Percentiles rank a stretch among this genome's conserved stretches.
Evolutionary conservation across 495 filamentous ascomycete species (phyloP).

Genomic region (Hyaloscypha finlandica): DNA sequence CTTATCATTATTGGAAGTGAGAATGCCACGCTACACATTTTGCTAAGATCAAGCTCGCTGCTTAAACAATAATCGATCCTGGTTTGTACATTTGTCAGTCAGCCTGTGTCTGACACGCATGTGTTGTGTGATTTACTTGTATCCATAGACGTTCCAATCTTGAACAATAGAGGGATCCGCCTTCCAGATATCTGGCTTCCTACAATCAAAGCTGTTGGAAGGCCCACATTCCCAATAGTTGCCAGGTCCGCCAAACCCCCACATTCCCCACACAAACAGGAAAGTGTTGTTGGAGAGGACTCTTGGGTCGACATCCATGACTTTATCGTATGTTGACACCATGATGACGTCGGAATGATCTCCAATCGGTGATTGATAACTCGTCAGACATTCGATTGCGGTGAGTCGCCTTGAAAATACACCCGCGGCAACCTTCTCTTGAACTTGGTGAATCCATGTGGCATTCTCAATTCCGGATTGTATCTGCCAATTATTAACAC

Average conservation of each 20-base stretch:
- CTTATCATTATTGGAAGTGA: slow-evolving; percentile 2
- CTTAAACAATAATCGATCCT: slow-evolving; percentile 1
- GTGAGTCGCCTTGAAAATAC: background rate
- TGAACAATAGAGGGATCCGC: background rate
- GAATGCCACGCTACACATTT: background rate
- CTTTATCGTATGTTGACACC: background rate
- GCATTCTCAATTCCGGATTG: background rate
- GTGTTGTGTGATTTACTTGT: background rate
- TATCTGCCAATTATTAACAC: background rate
- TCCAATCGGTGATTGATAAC: background rate
- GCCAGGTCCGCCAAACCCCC: background rate
- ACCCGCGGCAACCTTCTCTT: background rate
- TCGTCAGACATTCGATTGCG: background rate
- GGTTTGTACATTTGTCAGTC: too few relatives aligned
- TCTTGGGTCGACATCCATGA: background rate
- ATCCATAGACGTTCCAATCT: background rate
- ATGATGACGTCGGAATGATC: background rate
- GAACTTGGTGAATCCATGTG: slow-evolving; percentile 1
- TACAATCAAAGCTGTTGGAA: background rate
- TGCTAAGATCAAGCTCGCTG: background rate
- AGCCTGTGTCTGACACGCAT: too few relatives aligned
- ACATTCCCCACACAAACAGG: background rate
- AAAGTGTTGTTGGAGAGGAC: background rate
- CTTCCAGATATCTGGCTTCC: background rate
- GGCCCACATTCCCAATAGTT: background rate